Evolutionary conservation across 495 filamentous ascomycete species (phyloP), one percentile per base, ranked within the genome.

Genomic region (Parmelia sp.): DNA sequence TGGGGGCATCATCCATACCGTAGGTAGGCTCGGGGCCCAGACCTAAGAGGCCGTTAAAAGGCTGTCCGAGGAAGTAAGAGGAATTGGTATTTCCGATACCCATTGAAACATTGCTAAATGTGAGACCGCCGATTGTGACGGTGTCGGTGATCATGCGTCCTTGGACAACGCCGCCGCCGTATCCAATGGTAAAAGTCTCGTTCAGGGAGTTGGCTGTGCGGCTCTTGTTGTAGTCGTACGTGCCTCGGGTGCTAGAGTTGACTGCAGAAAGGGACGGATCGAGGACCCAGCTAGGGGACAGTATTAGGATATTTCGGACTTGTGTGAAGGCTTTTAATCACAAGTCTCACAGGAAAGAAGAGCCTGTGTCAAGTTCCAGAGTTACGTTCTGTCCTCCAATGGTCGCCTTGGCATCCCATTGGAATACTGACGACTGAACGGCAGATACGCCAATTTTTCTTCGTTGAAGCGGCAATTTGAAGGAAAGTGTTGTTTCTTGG

Each of bases 311-410:
- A 11, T 33, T 17, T 55, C 33, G 17, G 15, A 33, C 47, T 15
- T 3, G 15, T 33, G 4, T 33, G 17, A 55, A 21, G 1, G 9
- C 51, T 55, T 33, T 33, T 29, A 15, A 33, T 17, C 11, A 55
- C 6, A 27, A 23, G 3, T 5, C 51, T 55, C 51, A 55, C 51
- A 55, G 29, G 7, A 55, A 55, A 5, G 51, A 55, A 55, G 51
- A 55, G 51, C 51, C 51, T 55, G 51, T 55, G 29, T 55, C 51
- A 3, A 55, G 29, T 31, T 55, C 51, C 27, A 55, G 21, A 29
- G 29, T 55, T 55, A 55, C 51, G 19, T 33, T 55, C 51, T 55
- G 51, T 17, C 51, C 51, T 25, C 51, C 51, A n/a, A 55, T 55
- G 7, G 8, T 33, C 5, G 21, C 15, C 2, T 6, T 55, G 17